Conservation (phyloP, 106 monocot species). For the Platanthera zijinensis region DNA sequence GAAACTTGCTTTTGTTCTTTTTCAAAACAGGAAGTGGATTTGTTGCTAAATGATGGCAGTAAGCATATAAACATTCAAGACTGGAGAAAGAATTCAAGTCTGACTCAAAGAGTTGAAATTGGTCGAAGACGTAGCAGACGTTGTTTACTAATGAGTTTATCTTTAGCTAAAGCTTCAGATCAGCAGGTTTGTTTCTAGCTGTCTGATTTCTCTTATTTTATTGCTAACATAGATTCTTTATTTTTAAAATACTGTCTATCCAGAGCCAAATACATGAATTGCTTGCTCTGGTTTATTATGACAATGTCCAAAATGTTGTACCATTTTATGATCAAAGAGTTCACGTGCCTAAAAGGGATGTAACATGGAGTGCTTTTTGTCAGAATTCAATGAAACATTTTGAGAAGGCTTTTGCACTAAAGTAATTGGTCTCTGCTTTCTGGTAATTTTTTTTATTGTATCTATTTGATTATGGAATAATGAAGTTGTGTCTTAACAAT, state of each 20-base stretch:
- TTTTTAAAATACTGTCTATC: constrained; percentile 7
- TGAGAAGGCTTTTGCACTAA: constrained; percentile 77
- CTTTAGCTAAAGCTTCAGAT: constrained; percentile 51
- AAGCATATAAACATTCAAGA: constrained; percentile 80
- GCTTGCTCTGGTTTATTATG: constrained; percentile 91
- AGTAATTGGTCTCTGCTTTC: constrained; percentile 19
- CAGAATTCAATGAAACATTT: constrained; percentile 84
- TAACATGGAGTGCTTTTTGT: constrained; percentile 65
- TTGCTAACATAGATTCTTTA: background rate
- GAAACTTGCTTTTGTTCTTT: background rate
- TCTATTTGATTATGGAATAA: background rate
- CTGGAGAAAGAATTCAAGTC: constrained; percentile 61
- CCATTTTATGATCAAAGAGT: constrained; percentile 92
- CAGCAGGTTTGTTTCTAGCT: constrained; percentile 37
- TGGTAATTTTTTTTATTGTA: background rate
- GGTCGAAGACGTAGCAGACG: constrained; percentile 85
- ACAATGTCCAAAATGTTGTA: constrained; percentile 92
- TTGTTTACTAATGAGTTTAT: constrained; percentile 86
- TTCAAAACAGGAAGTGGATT: constrained; percentile 74
- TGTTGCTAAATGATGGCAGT: constrained; percentile 94
- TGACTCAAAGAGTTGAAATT: constrained; percentile 75
- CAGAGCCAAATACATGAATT: constrained; percentile 88
- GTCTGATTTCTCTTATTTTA: constrained; percentile 4
- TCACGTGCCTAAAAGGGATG: constrained; percentile 62
- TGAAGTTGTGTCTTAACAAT: constrained; percentile 6